Conservation (phyloP, 257 asterid genomes). For the Nicotiana noctiflora region DNA sequence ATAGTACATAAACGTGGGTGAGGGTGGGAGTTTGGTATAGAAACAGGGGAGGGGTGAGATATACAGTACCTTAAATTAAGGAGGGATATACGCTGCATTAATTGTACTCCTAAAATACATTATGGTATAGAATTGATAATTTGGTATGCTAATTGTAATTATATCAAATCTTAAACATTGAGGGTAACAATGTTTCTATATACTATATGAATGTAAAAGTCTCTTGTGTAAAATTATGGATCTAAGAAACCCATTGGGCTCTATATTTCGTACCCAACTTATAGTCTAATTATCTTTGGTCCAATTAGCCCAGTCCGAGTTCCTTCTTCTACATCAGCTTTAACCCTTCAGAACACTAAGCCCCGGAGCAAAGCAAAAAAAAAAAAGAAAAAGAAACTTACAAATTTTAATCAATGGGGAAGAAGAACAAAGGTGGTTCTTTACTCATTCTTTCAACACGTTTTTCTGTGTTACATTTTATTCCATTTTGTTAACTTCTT, state of each 20-base stretch:
- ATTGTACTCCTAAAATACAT: too few species aligned
- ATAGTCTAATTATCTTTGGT: not conserved
- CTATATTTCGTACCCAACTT: not conserved
- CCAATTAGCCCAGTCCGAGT: not conserved
- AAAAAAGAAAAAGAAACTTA: not conserved
- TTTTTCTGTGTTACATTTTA: not conserved
- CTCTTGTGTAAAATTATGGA: too few species aligned
- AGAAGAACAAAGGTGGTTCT: not conserved
- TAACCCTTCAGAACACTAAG: not conserved
- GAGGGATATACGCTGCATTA: too few species aligned
- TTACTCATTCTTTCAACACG: not conserved
- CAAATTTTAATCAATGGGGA: not conserved
- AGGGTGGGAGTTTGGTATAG: too few species aligned
- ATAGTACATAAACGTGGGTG: too few species aligned
- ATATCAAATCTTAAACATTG: too few species aligned
- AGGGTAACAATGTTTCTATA: too few species aligned
- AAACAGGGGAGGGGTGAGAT: too few species aligned
- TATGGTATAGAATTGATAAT: too few species aligned
- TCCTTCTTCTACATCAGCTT: not conserved
- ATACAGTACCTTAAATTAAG: too few species aligned
- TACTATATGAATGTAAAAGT: too few species aligned
- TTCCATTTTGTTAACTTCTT: not conserved
- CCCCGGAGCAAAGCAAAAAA: not conserved
- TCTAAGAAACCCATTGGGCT: not conserved
- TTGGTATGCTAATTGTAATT: too few species aligned